Base-by-base conservation (phyloP, 495 filamentous ascomycete species). In the Penicillium pulvis region DNA sequence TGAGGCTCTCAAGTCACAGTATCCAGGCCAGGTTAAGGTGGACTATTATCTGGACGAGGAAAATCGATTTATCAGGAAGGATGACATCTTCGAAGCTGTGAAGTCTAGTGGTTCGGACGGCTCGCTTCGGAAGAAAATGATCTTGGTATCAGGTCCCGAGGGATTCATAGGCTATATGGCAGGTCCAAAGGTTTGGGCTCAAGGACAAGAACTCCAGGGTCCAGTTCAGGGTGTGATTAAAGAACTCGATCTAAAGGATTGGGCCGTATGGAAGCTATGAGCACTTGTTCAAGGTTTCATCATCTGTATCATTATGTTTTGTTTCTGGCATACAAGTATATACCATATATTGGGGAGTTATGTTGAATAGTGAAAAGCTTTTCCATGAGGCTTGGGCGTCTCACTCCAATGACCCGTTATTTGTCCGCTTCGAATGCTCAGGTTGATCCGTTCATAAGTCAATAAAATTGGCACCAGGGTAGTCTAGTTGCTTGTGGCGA, bases 131-230 rank as follows among this genome's bases (percentile, higher is more conserved):
- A 81, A 72, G 58, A 89, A 85, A 56, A 61, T 95, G 44, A 75
- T 97, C 28, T 74, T 96, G 49, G 78, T 98, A 5, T 93, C 91
- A 2, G 94, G 94, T 0, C 93, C 94, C 0, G 90, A 94, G 43
- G 93, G 94, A 16, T 98, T 98, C 74, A 82, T 97, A 47, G 80
- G 78, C 26, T 81, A 86, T 61, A 88, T 88, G 74, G 90, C 89
- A 7, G 93, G 93, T 6, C 79, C 83, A 5, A 96, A 95, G 72
- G 68, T 79, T 3, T 93, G 87, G 85, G 80, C 79, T 4, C 78
- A 79, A 49, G 91, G 92, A 6, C 75, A 76, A 61, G 90, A 96
- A 74, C 73, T 80, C 17, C 89, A 93, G 64, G 93, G 90, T 2
- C 79, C 79, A 11, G 59, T 87, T 6, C 77, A 76, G 23, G 85